Evolutionary conservation across 768 basidiomycete genomes (phyloP), one percentile per base, ranked within the genome.

Genomic region (Amanita fuliginea): DNA sequence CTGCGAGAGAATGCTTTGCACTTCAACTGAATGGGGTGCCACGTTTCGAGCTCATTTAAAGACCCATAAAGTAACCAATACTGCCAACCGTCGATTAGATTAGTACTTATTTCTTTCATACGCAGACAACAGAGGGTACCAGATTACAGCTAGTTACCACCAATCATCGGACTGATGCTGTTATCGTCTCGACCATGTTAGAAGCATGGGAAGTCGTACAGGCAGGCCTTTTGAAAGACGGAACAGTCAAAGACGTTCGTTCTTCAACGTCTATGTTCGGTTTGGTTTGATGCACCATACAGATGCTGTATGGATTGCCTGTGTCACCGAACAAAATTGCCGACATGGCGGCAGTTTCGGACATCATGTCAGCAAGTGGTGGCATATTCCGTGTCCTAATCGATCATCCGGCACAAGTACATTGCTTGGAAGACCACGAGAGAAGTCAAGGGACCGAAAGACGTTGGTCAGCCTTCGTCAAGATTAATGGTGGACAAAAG

Each of bases 251-350:
- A 61, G 87, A 92, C 68, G 91, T 88, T 51, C 60, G 81, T 49
- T 22, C 3, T 26, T 41, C 18, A 26, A 8, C 67, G 42, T 50
- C n/a, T 22, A 24, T 6, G 7, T 18, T 39, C 44, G 40, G 11
- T 22, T 16, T 32, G 30, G 18, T 30, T 34, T 42, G 32, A 37
- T 41, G 42, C 40, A 56, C 37, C 35, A 16, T 24, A 7, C 54
- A 94, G 89, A 75, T 94, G 54, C 67, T 94, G 11, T 92, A 92
- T 58, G 84, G 86, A 4, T 70, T 91, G 36, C 91, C 89, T 8
- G 64, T 87, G 1, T 73, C 74, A 4, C 52, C 72, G 11, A 84
- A 83, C 68, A 91, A 86, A 64, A 67, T 92, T 13, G 72, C 72
- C 33, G 88, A 89, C 55, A 67, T 92, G 22, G 75, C 80, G 28